These are phyloP conservation scores for Heteromeles arbutifolia DNA, from an alignment of 306 rosid genomes.

Conservation along the genomic window DNA sequence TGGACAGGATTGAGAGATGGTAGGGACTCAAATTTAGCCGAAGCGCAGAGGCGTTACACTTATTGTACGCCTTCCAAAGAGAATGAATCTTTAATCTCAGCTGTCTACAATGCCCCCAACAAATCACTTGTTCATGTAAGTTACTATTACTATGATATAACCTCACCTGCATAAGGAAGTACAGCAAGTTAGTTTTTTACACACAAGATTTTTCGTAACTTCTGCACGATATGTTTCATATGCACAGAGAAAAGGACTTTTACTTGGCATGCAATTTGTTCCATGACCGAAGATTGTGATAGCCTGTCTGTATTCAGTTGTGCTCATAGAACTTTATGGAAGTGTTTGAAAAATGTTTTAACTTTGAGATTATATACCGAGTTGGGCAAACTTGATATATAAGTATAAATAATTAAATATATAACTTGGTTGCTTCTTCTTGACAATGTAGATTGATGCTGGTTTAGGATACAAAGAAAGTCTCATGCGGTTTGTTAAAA, in stretches of 20 bases:
- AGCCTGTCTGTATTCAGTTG: background rate
- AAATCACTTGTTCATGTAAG: constrained; percentile 19
- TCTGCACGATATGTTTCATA: background rate
- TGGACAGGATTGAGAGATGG: constrained; percentile 19
- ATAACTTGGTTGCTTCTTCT: background rate
- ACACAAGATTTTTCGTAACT: background rate
- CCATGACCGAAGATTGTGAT: background rate
- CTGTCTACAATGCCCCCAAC: background rate
- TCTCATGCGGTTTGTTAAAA: constrained; percentile 14
- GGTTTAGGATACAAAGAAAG: constrained; percentile 19
- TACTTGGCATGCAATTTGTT: background rate
- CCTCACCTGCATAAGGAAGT: background rate
- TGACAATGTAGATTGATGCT: background rate
- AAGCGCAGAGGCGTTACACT: constrained; percentile 1
- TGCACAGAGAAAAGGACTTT: background rate
- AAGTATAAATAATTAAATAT: background rate
- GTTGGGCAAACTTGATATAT: background rate
- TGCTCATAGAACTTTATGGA: background rate
- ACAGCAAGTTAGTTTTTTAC: background rate
- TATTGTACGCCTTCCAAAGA: constrained; percentile 11
- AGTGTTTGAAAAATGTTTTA: background rate
- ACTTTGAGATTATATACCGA: background rate
- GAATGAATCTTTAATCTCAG: constrained; percentile 1
- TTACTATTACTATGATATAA: background rate
- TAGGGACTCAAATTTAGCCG: background rate